These are phyloP conservation scores for Phytophthora niederhauseri DNA, from an alignment of 352 stramenopile genomes.

Conservation along the genomic window DNA sequence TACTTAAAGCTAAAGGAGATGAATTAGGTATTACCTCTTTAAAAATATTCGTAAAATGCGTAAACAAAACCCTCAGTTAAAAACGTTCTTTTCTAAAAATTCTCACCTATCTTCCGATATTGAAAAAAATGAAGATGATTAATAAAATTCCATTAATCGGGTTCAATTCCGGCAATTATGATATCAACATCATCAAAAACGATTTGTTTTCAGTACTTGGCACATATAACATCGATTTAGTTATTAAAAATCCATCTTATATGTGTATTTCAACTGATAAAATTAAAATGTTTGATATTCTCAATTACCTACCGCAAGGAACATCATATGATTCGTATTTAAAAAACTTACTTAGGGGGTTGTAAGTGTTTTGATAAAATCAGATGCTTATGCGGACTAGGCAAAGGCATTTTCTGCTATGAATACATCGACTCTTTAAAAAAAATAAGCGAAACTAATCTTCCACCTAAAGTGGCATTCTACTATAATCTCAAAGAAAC, in stretches of 20 bases:
- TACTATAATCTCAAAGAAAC: slow-evolving; percentile 17
- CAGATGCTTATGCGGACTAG: slow-evolving; percentile 22
- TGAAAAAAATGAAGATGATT: not conserved
- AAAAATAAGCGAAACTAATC: slow-evolving; percentile 22
- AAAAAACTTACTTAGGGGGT: slow-evolving; percentile 33
- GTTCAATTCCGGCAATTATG: slow-evolving; percentile 42
- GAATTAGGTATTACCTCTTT: not conserved
- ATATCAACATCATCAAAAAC: slow-evolving; percentile 38
- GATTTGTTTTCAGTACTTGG: slow-evolving; percentile 19
- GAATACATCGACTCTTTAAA: slow-evolving; percentile 38
- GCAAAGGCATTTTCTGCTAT: slow-evolving; percentile 19
- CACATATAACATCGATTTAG: not conserved
- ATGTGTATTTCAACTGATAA: slow-evolving; percentile 14
- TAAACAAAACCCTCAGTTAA: not conserved
- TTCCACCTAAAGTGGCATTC: slow-evolving; percentile 32
- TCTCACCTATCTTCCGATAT: not conserved
- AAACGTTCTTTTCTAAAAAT: not conserved
- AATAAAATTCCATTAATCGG: slow-evolving; percentile 2
- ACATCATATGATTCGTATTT: slow-evolving; percentile 6
- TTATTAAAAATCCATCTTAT: slow-evolving; percentile 13
- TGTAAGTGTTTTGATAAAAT: slow-evolving; percentile 42
- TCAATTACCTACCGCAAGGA: not conserved
- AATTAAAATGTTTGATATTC: too few relatives aligned
- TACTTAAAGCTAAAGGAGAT: not conserved
- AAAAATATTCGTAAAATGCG: not conserved